A percentile compares a stretch with the other conserved stretches of the same genome.
phyloP scores from a whole-genome alignment of 1,139 yeast genomes.

The Taiozyma sp. region DNA sequence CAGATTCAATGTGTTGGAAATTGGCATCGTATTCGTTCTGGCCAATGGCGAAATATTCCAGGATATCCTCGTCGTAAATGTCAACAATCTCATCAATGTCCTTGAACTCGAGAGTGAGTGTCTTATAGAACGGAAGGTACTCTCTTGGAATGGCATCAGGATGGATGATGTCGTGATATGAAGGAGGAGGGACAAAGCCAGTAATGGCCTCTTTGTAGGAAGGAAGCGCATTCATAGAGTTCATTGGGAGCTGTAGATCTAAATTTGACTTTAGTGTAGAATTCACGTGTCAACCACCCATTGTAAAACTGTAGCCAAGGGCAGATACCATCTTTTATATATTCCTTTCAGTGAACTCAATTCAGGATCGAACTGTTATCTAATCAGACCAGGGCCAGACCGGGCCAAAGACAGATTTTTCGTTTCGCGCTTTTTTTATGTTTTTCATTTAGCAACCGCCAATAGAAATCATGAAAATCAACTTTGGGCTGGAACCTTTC shows the following conservation, averaged over 20 bases:
- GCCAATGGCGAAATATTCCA: constrained; percentile 5
- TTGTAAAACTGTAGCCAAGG: neutral
- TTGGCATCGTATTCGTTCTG: constrained; percentile 2
- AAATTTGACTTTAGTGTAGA: no score
- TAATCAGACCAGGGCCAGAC: neutral
- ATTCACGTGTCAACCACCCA: neutral
- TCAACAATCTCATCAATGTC: constrained; percentile 8
- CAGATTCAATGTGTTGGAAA: constrained; percentile 1
- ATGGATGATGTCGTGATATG: constrained; percentile 16
- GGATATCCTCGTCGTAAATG: constrained; percentile 6
- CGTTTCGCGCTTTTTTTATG: neutral
- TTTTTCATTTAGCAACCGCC: neutral
- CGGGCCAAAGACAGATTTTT: neutral
- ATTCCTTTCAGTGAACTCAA: neutral
- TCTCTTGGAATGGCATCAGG: constrained; percentile 6
- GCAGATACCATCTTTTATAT: neutral
- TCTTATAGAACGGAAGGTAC: constrained; percentile 6
- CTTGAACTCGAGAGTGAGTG: constrained; percentile 5
- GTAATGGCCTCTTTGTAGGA: constrained; percentile 16
- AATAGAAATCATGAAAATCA: no score
- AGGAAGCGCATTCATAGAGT: constrained; percentile 8
- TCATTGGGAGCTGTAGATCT: neutral
- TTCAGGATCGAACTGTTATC: neutral
- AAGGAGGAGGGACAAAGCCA: constrained; percentile 18
- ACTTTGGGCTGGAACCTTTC: neutral